phyloP scores from a whole-genome alignment of 2,329 filamentous ascomycete species.

The Botrytis porri region DNA sequence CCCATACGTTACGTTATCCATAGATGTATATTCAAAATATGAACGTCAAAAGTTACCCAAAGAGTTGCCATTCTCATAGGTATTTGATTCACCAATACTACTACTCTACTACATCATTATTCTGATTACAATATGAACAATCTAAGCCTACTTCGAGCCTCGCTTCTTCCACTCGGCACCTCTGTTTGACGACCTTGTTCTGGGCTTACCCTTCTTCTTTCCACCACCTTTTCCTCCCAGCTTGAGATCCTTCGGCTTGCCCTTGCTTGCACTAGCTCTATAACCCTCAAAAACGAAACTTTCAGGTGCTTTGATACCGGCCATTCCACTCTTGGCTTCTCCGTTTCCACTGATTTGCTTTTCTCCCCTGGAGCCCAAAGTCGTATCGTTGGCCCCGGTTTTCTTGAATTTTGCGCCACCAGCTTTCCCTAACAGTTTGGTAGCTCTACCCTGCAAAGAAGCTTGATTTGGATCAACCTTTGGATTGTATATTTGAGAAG shows the following conservation, averaged over 20 bases:
- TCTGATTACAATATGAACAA: slow-evolving; percentile 12
- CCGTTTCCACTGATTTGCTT: slow-evolving; percentile 11
- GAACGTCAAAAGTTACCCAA: neutral
- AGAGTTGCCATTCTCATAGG: neutral
- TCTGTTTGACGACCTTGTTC: slow-evolving; percentile 38
- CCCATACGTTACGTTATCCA: too few species aligned
- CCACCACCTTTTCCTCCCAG: slow-evolving; percentile 56
- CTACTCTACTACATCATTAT: neutral
- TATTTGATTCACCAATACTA: neutral
- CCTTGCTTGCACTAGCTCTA: slow-evolving; percentile 65
- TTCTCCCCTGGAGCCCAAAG: slow-evolving; percentile 29
- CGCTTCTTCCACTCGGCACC: slow-evolving; percentile 41
- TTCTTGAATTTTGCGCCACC: slow-evolving; percentile 48
- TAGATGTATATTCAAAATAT: neutral
- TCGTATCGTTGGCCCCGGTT: slow-evolving; percentile 34
- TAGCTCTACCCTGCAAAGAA: slow-evolving; percentile 69
- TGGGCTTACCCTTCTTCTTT: slow-evolving; percentile 47
- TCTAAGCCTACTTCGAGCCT: slow-evolving; percentile 37
- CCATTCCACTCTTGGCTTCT: slow-evolving; percentile 23
- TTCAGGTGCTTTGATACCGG: slow-evolving; percentile 55
- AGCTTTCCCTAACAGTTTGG: slow-evolving; percentile 70
- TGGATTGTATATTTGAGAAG: slow-evolving; percentile 53
- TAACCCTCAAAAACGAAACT: slow-evolving; percentile 78
- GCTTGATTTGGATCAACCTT: slow-evolving; percentile 69
- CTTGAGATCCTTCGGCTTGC: slow-evolving; percentile 60